Base-by-base conservation (phyloP, 805 yeast species). In the Kazachstania bromeliacearum region DNA sequence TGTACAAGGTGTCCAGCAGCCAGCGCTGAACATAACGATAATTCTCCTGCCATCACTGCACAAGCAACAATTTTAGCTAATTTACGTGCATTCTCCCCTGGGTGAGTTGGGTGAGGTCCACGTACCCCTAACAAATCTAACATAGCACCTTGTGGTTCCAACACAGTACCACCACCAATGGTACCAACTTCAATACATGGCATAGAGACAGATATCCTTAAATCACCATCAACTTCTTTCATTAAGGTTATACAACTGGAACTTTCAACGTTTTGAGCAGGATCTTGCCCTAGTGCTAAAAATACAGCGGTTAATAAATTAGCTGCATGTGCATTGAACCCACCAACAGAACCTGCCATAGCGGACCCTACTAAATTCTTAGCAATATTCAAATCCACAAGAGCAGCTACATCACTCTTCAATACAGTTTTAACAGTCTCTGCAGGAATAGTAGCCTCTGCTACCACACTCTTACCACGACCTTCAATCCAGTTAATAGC, bases 401-500 rank as follows among this genome's bases (percentile, higher is more conserved):
- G 67, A 0, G 96, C 94, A 50, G 81, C 85, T 36, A 89, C 97
- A 46, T 83, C 89, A 28, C 95, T 81, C 62, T 92, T 92, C 51
- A 92, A 69, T 13, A 92, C 95, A 45, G 77, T 77, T 41, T 67
- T 62, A 36, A 92, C 97, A 39, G 79, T 77, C 20, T 77, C 81
- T 20, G 73, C 77, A 10, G 97, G 97, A 48, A 92, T 73, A 34
- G 79, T 74, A 8, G 96, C 96, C 59, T 89, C 96, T 13, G 97
- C 97, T 43, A 92, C 97, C 50, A 92, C 85, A 57, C 94, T 79
- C 64, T 92, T 92, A 57, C 99, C 99, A 66, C 99, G 82, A 36
- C 99, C 99, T 63, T 92, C 97, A 51, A 89, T 87, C 99, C 99
- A 92, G 66, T 92, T 92, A 48, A 92, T 82, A 14, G 98, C 96